Evolutionary conservation across 2,329 filamentous ascomycete species (phyloP).

Genomic region (Aureobasidium subglaciale): DNA sequence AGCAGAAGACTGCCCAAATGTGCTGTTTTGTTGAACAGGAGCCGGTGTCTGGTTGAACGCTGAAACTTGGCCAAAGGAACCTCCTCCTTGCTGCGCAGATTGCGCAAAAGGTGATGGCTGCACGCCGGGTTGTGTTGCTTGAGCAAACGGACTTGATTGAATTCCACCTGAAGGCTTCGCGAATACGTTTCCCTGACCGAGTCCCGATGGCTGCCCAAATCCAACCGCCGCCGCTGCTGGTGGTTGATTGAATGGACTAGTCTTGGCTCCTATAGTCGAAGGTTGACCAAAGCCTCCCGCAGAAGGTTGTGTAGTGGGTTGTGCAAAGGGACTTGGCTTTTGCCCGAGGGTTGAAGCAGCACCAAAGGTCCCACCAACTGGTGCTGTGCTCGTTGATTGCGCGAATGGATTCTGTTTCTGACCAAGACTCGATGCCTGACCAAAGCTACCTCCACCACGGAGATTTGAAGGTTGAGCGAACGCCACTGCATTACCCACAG

Average conservation of each 20-base stretch:
- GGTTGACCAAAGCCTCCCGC: constrained; percentile 15
- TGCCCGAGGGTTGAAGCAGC: background rate
- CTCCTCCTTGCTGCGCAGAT: background rate
- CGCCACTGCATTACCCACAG: background rate
- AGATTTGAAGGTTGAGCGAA: constrained; percentile 14
- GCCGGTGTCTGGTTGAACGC: constrained; percentile 22
- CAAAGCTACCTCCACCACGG: constrained; percentile 11
- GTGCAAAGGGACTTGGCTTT: constrained; percentile 24
- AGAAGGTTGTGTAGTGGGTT: constrained; percentile 19
- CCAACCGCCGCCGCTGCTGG: background rate
- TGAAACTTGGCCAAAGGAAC: background rate
- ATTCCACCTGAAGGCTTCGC: background rate
- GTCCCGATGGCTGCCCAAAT: background rate
- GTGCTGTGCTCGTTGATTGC: background rate
- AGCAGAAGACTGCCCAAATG: constrained; percentile 22
- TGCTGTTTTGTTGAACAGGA: constrained; percentile 12
- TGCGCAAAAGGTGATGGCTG: constrained; percentile 2
- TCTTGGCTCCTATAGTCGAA: background rate
- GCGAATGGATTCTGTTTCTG: constrained; percentile 12
- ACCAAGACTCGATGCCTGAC: constrained; percentile 15
- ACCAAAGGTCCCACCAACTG: constrained; percentile 6
- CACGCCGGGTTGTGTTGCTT: constrained; percentile 16
- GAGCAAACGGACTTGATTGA: constrained; percentile 4
- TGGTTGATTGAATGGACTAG: background rate
- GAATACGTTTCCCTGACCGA: background rate